Percentiles rank a stretch among this genome's conserved stretches.
Evolutionary conservation across 306 rosid genomes (phyloP).

Genomic region (Prunus mira): DNA sequence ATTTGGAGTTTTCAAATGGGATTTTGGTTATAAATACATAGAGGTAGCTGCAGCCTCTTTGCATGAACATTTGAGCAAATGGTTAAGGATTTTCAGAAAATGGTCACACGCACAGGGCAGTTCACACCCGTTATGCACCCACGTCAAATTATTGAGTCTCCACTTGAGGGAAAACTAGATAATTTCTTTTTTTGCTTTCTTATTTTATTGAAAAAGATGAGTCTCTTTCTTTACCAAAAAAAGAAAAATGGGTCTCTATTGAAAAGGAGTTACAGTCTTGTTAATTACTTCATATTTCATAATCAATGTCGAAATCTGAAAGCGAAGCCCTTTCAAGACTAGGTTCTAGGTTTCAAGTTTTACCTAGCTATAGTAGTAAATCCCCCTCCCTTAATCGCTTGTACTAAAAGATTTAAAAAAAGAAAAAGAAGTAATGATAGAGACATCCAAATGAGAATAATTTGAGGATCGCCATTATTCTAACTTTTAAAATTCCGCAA

Average conservation of each 20-base stretch:
- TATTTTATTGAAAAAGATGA: no score
- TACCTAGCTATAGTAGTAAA: not conserved
- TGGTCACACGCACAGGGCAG: conserved; percentile 12
- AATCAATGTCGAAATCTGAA: not conserved
- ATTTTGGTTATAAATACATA: not conserved
- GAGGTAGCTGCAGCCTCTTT: not conserved
- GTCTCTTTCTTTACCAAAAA: not conserved
- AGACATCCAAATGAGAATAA: no score
- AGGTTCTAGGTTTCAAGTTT: not conserved
- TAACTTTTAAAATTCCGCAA: no score
- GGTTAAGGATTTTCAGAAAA: not conserved
- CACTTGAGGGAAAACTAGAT: not conserved
- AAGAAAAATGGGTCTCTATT: not conserved
- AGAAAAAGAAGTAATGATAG: no score
- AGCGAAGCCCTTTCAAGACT: not conserved
- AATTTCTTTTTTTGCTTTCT: no score
- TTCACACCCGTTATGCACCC: not conserved
- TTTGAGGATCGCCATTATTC: no score
- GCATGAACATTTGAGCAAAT: conserved; percentile 11
- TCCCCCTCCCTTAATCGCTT: no score
- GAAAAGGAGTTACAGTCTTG: not conserved
- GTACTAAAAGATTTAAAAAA: no score
- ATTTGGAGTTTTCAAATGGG: not conserved
- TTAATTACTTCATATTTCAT: not conserved
- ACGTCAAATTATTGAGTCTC: not conserved